Conservation (phyloP, 192 early-diverging fungal species). For the Backusella westeae region DNA sequence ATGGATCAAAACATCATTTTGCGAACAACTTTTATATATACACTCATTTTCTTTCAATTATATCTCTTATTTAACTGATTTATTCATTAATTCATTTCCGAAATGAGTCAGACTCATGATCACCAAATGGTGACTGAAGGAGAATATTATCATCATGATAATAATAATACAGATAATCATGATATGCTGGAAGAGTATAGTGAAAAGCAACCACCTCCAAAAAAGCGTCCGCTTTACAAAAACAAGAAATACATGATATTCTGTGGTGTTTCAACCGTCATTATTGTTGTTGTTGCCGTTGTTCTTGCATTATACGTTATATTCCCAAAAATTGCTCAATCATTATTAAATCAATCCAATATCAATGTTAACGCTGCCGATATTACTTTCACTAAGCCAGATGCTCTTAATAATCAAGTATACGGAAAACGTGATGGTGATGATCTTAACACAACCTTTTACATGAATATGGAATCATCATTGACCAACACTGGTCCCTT, state of each 20-base stretch:
- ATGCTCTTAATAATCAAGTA: background rate
- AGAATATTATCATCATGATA: conserved; percentile 8
- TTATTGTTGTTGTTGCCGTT: conserved; percentile 44
- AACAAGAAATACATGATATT: conserved; percentile 53
- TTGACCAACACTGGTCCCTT: conserved; percentile 52
- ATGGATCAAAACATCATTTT: background rate
- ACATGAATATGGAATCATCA: conserved; percentile 37
- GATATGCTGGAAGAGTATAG: conserved; percentile 39
- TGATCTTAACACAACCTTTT: conserved; percentile 33
- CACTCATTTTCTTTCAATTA: background rate
- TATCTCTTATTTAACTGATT: background rate
- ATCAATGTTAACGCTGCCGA: conserved; percentile 37
- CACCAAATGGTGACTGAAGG: conserved; percentile 6
- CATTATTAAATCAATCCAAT: conserved; percentile 41
- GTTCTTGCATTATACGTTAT: conserved; percentile 49
- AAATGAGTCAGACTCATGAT: conserved; percentile 13
- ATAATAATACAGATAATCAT: background rate
- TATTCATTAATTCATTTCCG: background rate
- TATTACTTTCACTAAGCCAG: conserved; percentile 39
- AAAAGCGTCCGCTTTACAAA: conserved; percentile 41
- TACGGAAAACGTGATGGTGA: conserved; percentile 8
- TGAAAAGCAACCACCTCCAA: conserved; percentile 38
- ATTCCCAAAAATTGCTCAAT: conserved; percentile 51
- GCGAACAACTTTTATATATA: background rate
- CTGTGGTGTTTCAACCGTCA: conserved; percentile 43